Base-by-base conservation (phyloP, 352 stramenopile species). In the Phytophthora capsici region DNA sequence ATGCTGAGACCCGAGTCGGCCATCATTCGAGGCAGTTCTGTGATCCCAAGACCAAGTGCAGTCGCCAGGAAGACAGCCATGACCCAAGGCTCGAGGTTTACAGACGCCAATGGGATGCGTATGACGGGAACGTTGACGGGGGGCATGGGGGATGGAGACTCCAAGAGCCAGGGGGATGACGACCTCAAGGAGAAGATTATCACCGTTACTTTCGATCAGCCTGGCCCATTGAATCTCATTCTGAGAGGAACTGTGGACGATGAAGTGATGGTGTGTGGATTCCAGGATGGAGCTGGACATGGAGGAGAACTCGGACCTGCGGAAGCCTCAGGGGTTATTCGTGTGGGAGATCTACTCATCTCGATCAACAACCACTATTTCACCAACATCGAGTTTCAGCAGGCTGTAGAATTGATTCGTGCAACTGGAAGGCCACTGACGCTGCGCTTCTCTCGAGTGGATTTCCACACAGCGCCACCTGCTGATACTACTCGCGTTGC, bases 291-390 rank as follows among this genome's bases (percentile, higher is more conserved):
- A 3, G 61, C 49, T 3, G 45, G 59, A 12, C 62, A 59, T 0
- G 71, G 72, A 12, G 65, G 67, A 6, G 67, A 77, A 8, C 61
- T 77, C 16, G 78, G 83, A 1, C 71, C 84, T 36, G 85, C 83
- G 6, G 83, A 92, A 65, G 70, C 84, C 19, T 90, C 84, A 1
- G 84, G 86, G 12, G 85, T 88, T 10, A 93, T 96, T 73, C 82
- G 75, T 17, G 73, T 93, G 14, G 88, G 88, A 6, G 88, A 96
- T 51, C 44, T 95, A 38, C 72, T 96, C n/a, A 88, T 94, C 57
- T 88, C 84, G 30, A 91, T 96, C 69, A 94, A 96, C 69, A 81
- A 83, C 36, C 79, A 96, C 62, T 91, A 93, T 60, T 94, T 95
- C 54, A 93, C 88, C 9, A 93, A 91, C 68, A 92, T 95, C 28